phyloP scores from a whole-genome alignment of 2,329 filamentous ascomycete genomes.

The Aspergillus fischeri region DNA sequence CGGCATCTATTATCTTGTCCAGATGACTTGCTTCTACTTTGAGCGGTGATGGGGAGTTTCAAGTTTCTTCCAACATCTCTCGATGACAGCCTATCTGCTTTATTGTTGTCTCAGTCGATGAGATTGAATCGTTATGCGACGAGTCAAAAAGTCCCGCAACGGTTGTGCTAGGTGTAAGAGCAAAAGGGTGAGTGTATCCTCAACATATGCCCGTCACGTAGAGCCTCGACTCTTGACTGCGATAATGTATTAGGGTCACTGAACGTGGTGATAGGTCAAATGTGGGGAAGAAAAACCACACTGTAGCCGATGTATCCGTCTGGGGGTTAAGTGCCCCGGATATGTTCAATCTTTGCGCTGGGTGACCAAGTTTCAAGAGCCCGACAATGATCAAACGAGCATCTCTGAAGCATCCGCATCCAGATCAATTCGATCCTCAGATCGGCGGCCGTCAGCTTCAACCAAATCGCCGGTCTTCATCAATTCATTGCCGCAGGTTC shows the following conservation, averaged over 20 bases:
- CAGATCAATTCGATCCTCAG: background rate
- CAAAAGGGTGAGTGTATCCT: slow-evolving; percentile 30
- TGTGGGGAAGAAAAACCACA: slow-evolving; percentile 39
- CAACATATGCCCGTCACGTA: background rate
- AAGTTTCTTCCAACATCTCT: background rate
- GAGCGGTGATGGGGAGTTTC: background rate
- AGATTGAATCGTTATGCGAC: slow-evolving; percentile 40
- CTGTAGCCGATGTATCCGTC: slow-evolving; percentile 35
- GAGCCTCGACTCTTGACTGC: background rate
- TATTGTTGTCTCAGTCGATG: slow-evolving; percentile 38
- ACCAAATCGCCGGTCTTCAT: slow-evolving; percentile 4
- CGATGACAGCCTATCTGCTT: slow-evolving; percentile 6
- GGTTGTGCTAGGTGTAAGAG: slow-evolving; percentile 41
- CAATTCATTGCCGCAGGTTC: slow-evolving; percentile 5
- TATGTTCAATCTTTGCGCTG: slow-evolving; percentile 36
- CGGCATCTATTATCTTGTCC: background rate
- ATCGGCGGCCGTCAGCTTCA: background rate
- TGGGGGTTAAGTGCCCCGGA: slow-evolving; percentile 36
- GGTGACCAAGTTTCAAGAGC: slow-evolving; percentile 30
- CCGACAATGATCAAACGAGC: slow-evolving; percentile 2
- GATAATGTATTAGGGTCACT: background rate
- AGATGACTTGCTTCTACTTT: background rate
- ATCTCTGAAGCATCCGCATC: slow-evolving; percentile 4
- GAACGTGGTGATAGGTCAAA: slow-evolving; percentile 28
- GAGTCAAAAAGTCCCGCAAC: slow-evolving; percentile 41